Base-by-base conservation (phyloP, 2,329 filamentous ascomycete species). In the Colletotrichum orchidophilum region DNA sequence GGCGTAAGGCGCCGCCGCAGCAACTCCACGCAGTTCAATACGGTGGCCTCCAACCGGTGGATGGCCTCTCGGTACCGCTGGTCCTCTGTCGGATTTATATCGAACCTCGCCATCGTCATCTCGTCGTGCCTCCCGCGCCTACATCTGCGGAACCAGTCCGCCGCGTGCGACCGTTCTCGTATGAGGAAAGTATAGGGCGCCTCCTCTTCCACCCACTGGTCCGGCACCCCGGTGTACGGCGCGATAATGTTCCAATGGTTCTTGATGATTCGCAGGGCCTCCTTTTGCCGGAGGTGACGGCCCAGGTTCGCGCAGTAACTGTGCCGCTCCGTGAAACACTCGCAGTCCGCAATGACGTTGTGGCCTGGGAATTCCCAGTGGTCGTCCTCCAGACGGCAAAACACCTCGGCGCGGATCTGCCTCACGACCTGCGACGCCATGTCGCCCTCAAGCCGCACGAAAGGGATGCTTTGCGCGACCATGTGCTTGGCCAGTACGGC, bases 231-330 rank as follows among this genome's bases (percentile, higher is more conserved):
- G 55, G 42, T 3, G 33, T 59, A 59, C 33, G 55, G 55, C n/a
- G 33, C 2, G 39, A 49, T 24, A 18, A 62, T 31, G 42, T 31
- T 21, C 59, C 26, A n/a, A 39, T 62, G 49, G 49, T 18, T 13
- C 6, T 50, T 18, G 5, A 62, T 12, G 26, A 62, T 62, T 15
- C 59, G 24, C 13, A 18, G 6, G 39, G 49, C 49, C 49, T 62
- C 39, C 26, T 31, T n/a, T n/a, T 52, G 39, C 8, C 59, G 59
- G 49, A 62, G 49, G 21, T 15, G 12, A 15, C 59, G 59, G 42
- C 59, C 59, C 2, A 62, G 39, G 59, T 62, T 62, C 21, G 26
- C 39, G 42, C 59, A 62, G 59, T 29, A 62, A n/a, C 39, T 24
- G 13, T 31, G 26, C 3, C 50, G 35, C 49, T 62, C 59, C 24